Evolutionary conservation across 768 basidiomycete species (phyloP), one percentile per base, ranked within the genome.

Genomic region (Rhizopogon roseolus): DNA sequence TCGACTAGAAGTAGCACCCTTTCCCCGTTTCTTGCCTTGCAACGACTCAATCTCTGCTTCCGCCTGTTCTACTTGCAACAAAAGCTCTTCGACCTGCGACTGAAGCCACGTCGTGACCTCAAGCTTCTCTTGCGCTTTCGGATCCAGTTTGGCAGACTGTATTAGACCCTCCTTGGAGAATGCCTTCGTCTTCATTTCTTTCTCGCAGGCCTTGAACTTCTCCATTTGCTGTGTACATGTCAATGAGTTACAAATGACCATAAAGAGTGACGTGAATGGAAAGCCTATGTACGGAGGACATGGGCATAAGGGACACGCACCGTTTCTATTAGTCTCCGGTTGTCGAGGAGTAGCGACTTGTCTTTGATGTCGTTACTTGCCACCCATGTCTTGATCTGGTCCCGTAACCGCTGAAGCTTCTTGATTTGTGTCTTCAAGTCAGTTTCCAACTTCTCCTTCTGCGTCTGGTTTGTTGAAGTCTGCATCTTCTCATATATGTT

Each of bases 151-250:
- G 37, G 92, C 82, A 10, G 93, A 92, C 56, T 94, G 92, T 56
- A 88, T 97, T 40, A 99, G 79, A 40, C 97, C 97, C 71, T 98
- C 97, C 66, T 98, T 99, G 17, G 95, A 98, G 73, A 98, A 99
- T 0, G 97, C 97, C 71, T 99, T 99, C 54, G 97, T 98, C 81
- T 99, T 99, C 96, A 98, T 98, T 74, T 99, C 97, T 77, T 98
- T 99, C 76, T 99, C 97, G 74, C 95, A 94, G 22, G 96, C 96
- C 66, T 99, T 99, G 84, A 99, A 99, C 68, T 93, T 95, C 77
- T 99, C 97, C 97, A 99, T 99, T 98, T 98, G 97, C 97, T 98
- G 71, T 53, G 56, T 54, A 67, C 53, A 54, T 42, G 14, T 17
- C 36, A 38, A 61, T 56, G 45, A 54, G 56, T 38, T 8, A 27